These are phyloP conservation scores for Lactarius deliciosus DNA, from an alignment of 768 basidiomycete genomes.

Conservation along the genomic window DNA sequence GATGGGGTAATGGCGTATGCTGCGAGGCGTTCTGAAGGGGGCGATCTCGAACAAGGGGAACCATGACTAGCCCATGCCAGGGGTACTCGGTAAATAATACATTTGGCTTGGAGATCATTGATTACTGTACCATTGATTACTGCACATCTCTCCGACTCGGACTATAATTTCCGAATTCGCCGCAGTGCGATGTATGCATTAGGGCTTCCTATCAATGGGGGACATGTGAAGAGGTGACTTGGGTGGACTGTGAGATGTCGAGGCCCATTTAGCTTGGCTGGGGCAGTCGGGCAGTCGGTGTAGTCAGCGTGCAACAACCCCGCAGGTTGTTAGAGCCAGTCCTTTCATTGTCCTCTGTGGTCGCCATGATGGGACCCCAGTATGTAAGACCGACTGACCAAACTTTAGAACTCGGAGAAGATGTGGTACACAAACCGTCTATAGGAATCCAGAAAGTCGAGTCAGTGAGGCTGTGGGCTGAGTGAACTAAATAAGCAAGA, in stretches of 20 bases:
- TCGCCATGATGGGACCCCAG: background rate
- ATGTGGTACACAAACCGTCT: background rate
- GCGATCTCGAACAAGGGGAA: background rate
- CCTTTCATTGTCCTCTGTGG: background rate
- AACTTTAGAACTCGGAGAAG: background rate
- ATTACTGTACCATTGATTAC: background rate
- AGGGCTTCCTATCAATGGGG: background rate
- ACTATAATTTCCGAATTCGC: background rate
- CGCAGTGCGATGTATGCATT: background rate
- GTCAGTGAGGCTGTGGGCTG: background rate
- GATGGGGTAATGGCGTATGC: background rate
- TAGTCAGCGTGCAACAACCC: background rate
- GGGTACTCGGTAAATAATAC: background rate
- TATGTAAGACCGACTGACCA: background rate
- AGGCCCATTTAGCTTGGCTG: background rate
- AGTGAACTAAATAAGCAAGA: constrained; percentile 14
- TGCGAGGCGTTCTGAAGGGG: background rate
- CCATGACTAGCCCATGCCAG: background rate
- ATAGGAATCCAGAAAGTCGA: background rate
- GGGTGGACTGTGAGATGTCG: background rate
- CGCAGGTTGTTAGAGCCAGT: background rate
- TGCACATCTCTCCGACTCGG: background rate
- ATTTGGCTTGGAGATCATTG: background rate
- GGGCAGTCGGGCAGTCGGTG: background rate
- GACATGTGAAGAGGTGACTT: background rate